Evolutionary conservation across 305 asterid genomes (phyloP).

Genomic region (Caryopteris hybrid): DNA sequence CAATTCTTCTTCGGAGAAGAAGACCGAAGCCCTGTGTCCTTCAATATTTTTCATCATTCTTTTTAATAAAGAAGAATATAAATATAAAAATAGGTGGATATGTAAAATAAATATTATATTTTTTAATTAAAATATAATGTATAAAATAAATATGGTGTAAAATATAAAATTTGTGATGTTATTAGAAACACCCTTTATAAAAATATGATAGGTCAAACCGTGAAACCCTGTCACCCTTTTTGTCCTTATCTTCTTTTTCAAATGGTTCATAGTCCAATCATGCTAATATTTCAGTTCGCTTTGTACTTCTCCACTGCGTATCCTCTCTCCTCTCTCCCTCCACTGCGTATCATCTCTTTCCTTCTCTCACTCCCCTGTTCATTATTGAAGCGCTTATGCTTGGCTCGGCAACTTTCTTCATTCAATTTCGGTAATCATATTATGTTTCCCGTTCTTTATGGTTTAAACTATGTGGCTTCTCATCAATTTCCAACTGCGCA

Average conservation of each 20-base stretch:
- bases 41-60: no score
- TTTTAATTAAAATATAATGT: no score
- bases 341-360: no score
- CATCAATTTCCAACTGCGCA: background rate
- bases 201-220: background rate
- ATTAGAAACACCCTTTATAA: no score
- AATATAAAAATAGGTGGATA: no score
- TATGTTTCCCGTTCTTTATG: background rate
- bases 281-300: background rate
- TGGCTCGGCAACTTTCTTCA: background rate
- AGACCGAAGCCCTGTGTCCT: no score
- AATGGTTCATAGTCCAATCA: background rate
- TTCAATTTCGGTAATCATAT: background rate
- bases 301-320: background rate
- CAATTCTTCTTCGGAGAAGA: no score
- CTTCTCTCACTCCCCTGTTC: background rate
- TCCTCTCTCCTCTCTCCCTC: background rate
- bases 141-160: no score
- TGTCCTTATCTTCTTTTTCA: background rate
- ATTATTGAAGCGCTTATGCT: background rate
- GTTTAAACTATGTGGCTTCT: background rate
- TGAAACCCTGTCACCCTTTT: background rate
- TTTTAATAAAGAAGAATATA: no score
- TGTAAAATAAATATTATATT: no score
- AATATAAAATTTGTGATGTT: no score